phyloP scores from a whole-genome alignment of 768 basidiomycete species.

The Tulasnella sp. region DNA sequence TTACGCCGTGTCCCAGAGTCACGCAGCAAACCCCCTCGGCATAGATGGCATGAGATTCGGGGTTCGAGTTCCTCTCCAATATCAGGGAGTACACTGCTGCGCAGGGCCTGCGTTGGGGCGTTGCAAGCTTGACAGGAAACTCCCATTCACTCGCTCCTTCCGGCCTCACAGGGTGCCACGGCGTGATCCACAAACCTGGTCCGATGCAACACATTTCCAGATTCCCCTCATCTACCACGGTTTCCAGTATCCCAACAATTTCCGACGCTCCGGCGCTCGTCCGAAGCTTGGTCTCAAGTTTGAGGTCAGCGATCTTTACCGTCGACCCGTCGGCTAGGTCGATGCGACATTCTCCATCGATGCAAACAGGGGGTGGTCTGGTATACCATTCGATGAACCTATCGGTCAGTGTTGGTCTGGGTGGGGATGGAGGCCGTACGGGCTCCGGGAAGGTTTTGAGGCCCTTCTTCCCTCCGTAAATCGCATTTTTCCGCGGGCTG shows the following conservation, averaged over 20 bases:
- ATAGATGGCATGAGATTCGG: not conserved
- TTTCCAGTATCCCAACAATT: not conserved
- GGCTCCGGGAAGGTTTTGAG: slow-evolving; percentile 2
- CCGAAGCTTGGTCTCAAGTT: not conserved
- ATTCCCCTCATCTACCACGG: not conserved
- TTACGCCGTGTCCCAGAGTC: not conserved
- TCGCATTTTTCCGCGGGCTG: not conserved
- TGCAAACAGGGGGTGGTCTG: not conserved
- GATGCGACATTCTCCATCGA: not conserved
- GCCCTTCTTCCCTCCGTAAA: slow-evolving; percentile 9
- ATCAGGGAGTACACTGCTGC: not conserved
- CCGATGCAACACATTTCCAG: not conserved
- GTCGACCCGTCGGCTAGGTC: slow-evolving; percentile 2
- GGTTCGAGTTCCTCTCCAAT: not conserved
- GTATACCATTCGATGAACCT: not conserved
- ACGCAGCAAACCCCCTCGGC: not conserved
- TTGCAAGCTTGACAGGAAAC: not conserved
- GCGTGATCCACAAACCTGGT: not conserved
- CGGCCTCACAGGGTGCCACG: not conserved
- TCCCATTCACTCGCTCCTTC: not conserved
- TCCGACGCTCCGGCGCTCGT: not conserved
- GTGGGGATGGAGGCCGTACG: not conserved
- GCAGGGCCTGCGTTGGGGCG: not conserved
- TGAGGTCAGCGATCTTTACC: not conserved
- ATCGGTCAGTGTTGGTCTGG: not conserved